Evolutionary conservation across 192 early-diverging fungal species (phyloP).

Genomic region (Linnemannia exigua): DNA sequence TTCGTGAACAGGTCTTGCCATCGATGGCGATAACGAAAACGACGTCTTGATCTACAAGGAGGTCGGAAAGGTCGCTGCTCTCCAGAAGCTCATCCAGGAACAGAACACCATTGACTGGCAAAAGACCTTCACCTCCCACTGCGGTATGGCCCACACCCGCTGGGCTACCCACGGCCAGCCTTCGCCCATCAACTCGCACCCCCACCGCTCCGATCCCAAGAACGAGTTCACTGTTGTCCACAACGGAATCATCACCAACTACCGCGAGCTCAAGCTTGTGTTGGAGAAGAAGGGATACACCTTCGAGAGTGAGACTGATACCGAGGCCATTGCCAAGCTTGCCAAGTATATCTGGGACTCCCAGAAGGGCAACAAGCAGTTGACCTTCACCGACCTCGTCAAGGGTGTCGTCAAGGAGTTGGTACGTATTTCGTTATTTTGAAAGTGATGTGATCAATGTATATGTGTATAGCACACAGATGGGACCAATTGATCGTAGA

Average conservation of each 20-base stretch:
- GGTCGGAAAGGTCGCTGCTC: slow-evolving; percentile 95
- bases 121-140: slow-evolving; percentile 90
- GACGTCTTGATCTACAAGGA: slow-evolving; percentile 89
- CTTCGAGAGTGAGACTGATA: slow-evolving; percentile 98
- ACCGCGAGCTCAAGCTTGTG: slow-evolving; percentile 96
- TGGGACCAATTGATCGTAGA: too few species aligned
- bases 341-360: slow-evolving; percentile 98
- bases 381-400: slow-evolving; percentile 92
- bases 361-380: slow-evolving; percentile 79
- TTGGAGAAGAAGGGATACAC: slow-evolving; percentile 96
- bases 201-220: slow-evolving; percentile 92
- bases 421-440: slow-evolving; percentile 56
- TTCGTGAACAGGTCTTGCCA: slow-evolving; percentile 67
- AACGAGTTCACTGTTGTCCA: slow-evolving; percentile 97
- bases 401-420: slow-evolving; percentile 99
- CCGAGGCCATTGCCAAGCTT: slow-evolving; percentile 97
- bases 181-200: slow-evolving; percentile 93
- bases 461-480: neutral
- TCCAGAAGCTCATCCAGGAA: slow-evolving; percentile 85
- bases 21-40: slow-evolving; percentile 86
- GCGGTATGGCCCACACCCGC: slow-evolving; percentile 97
- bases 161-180: slow-evolving; percentile 99
- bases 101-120: slow-evolving; percentile 78
- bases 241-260: slow-evolving; percentile 99
- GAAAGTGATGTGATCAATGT: neutral